Conservation (phyloP, 148 eudicot species). For the Rhododendron williamsianum region DNA sequence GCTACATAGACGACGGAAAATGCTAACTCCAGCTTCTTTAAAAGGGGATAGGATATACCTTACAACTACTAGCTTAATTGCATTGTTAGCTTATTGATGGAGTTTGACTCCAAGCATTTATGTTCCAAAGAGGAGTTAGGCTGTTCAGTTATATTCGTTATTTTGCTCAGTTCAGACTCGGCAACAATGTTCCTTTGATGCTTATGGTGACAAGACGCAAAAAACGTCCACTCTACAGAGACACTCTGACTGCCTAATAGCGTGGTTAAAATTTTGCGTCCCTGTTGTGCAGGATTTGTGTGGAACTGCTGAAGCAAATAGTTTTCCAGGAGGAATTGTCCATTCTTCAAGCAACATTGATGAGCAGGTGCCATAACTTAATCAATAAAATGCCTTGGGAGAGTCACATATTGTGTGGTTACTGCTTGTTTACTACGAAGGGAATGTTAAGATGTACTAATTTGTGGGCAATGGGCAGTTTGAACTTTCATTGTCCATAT, state of each 20-base stretch:
- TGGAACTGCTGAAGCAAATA: slow-evolving; percentile 11
- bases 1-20: background rate
- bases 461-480: slow-evolving; percentile 4
- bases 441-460: background rate
- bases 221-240: background rate
- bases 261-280: background rate
- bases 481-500: background rate
- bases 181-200: background rate
- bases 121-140: background rate
- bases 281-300: slow-evolving; percentile 18
- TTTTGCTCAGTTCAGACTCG: background rate
- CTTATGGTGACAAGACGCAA: background rate
- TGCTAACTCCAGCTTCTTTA: background rate
- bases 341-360: slow-evolving; percentile 34
- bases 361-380: slow-evolving; percentile 25
- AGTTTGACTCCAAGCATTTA: background rate
- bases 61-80: background rate
- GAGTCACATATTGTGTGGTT: background rate
- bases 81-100: background rate
- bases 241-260: background rate
- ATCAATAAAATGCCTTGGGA: background rate
- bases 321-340: slow-evolving; percentile 20
- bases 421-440: background rate
- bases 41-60: background rate
- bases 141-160: background rate